Evolutionary conservation across 1,284 basidiomycete genomes (phyloP).

Genomic region (Rhodotorula sp.): DNA sequence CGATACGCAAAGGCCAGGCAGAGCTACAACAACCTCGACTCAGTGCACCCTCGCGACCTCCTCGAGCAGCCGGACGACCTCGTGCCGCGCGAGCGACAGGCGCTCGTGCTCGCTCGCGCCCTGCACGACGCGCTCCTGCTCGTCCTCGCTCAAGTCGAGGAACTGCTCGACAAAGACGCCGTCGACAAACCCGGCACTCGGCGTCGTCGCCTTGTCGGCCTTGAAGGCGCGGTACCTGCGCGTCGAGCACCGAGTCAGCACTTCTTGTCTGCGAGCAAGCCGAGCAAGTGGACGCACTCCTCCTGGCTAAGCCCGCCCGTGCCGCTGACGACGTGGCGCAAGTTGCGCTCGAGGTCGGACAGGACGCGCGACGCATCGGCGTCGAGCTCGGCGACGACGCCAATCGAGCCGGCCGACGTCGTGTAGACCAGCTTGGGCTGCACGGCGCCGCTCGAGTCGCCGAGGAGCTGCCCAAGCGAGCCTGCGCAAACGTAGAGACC

Average conservation of each 20-base stretch:
- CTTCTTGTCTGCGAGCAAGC: not conserved
- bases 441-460: not conserved
- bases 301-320: conserved; percentile 67
- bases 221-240: conserved; percentile 65
- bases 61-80: conserved; percentile 38
- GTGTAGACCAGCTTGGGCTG: conserved; percentile 64
- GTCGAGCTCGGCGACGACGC: conserved; percentile 69
- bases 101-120: conserved; percentile 41
- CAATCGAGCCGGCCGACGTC: conserved; percentile 76
- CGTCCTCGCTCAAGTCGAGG: conserved; percentile 23
- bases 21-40: not conserved
- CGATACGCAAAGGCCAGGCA: not conserved
- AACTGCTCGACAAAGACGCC: conserved; percentile 66
- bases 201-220: conserved; percentile 55
- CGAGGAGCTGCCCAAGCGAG: conserved; percentile 6
- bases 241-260: not conserved
- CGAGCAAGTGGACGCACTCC: conserved; percentile 56
- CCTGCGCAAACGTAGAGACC: conserved; percentile 3
- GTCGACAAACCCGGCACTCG: conserved; percentile 73
- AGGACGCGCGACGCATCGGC: conserved; percentile 64
- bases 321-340: conserved; percentile 60
- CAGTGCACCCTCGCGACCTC: conserved; percentile 41
- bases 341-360: conserved; percentile 74
- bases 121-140: conserved; percentile 36
- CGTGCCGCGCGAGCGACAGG: conserved; percentile 17